Percentiles rank a stretch among this genome's conserved stretches.
Evolutionary conservation across 2,329 filamentous ascomycete genomes (phyloP).

Genomic region (Penicillium decumbens): DNA sequence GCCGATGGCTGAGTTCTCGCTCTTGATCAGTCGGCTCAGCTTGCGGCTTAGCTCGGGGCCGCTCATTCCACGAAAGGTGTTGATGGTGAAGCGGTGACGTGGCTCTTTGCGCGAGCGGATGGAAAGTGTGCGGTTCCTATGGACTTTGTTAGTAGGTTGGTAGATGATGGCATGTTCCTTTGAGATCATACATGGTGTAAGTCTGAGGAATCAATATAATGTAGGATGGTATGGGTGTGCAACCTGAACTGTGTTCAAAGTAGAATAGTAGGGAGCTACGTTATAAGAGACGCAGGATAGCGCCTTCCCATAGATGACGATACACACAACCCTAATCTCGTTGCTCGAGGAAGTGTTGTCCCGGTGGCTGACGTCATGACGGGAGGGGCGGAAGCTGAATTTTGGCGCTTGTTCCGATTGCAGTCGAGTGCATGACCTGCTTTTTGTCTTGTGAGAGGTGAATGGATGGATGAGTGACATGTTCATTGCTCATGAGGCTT

Average conservation of each 20-base stretch:
- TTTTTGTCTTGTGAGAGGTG: background rate
- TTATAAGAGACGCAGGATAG: background rate
- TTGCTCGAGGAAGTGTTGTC: slow-evolving; percentile 15
- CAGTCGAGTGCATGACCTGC: slow-evolving; percentile 12
- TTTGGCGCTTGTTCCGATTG: slow-evolving; percentile 23
- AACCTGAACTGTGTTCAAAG: background rate
- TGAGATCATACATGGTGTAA: background rate
- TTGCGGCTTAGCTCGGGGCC: slow-evolving; percentile 86
- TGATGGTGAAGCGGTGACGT: slow-evolving; percentile 74
- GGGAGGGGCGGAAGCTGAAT: slow-evolving; percentile 25
- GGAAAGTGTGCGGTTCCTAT: slow-evolving; percentile 43
- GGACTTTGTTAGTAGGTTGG: slow-evolving; percentile 2
- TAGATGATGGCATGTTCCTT: background rate
- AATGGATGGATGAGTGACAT: background rate
- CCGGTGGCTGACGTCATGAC: slow-evolving; percentile 31
- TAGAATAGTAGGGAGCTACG: background rate
- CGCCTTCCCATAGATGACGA: slow-evolving; percentile 21
- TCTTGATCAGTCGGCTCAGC: slow-evolving; percentile 90
- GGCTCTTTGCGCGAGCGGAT: slow-evolving; percentile 35
- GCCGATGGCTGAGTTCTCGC: slow-evolving; percentile 80
- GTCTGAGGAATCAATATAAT: background rate
- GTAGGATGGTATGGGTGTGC: background rate
- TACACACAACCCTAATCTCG: slow-evolving; percentile 13
- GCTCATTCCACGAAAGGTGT: slow-evolving; percentile 74
- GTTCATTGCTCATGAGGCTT: slow-evolving; percentile 8